Evolutionary conservation across 148 eudicot genomes (phyloP), one percentile per base, ranked within the genome.

Genomic region (Rhododendron simsii): DNA sequence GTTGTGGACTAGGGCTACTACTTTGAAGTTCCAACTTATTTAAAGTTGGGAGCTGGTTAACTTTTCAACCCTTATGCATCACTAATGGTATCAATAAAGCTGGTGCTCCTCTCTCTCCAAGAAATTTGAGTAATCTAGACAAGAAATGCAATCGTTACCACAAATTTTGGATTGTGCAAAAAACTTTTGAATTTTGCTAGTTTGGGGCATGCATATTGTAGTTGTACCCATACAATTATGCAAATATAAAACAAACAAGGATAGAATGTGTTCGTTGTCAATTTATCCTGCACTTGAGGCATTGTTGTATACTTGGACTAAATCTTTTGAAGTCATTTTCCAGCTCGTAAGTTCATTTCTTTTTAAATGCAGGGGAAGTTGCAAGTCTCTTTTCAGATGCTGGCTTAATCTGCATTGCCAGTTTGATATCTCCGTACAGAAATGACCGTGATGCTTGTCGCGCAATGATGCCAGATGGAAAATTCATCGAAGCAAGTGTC

Each of bases 391-490:
- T 96, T 90, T 91, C 99, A 80, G 94, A 95, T 88, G 92, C 96
- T 71, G 95, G 98, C 41, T 87, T 95, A 89, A 94, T 94, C 79
- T 95, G 98, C 89, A 90, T 96, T 55, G 99, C 98, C 71, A 96
- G 99, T 88, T 87, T 96, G 91, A 94, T 96, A 89, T 95, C 99
- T 80, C 99, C 99, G 15, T 96, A 96, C 71, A 89, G 96, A 87
- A 94, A 94, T 81, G 98, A 95, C 83, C 95, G 99, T 59, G 94
- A 96, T 91, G 95, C 96, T 83, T 96, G 98, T 67, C 99, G 99
- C 86, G 94, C 95, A 67, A 87, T 96, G 86, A 79, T 96, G 87
- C 93, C 94, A 61, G 91, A 92, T 87, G 91, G 87, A 84, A 91
- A 81, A 78, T 96, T 96, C 87, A 85, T 95, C 21, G 98, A 96